phyloP scores from a whole-genome alignment of 345 rosid genomes.

The Nasturtium officinale region DNA sequence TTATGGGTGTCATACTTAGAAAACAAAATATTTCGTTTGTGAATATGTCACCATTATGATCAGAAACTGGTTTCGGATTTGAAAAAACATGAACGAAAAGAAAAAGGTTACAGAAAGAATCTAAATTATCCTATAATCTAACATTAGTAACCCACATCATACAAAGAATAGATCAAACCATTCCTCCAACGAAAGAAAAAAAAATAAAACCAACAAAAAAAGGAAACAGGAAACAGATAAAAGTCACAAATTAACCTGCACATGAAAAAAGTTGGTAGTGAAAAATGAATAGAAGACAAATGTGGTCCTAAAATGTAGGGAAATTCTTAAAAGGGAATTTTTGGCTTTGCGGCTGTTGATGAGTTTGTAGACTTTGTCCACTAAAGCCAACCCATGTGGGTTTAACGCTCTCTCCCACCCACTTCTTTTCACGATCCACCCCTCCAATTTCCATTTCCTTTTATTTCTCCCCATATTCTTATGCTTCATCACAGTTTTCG shows the following conservation, averaged over 20 bases:
- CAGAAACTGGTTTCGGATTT: not conserved
- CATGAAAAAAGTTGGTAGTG: not conserved
- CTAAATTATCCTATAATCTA: not conserved
- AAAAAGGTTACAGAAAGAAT: not conserved
- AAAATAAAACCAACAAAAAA: not conserved
- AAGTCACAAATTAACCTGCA: not conserved
- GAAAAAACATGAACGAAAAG: not conserved
- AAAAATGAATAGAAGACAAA: not conserved
- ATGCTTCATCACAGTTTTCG: not conserved
- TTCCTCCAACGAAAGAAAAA: not conserved
- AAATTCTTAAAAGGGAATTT: slow-evolving; percentile 8
- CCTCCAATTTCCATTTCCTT: not conserved
- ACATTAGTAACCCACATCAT: not conserved
- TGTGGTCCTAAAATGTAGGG: slow-evolving; percentile 17
- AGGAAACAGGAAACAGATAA: not conserved
- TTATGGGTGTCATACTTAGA: not conserved
- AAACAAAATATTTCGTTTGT: not conserved
- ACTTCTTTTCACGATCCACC: slow-evolving; percentile 5
- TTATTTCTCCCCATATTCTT: not conserved
- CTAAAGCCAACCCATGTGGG: slow-evolving; percentile 21
- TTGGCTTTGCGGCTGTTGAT: slow-evolving; percentile 34
- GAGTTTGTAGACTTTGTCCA: slow-evolving; percentile 24
- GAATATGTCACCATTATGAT: not conserved
- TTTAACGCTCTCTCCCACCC: slow-evolving; percentile 31
- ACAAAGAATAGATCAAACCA: not conserved